phyloP scores from a whole-genome alignment of 75 land plant species.

The Ceratopteris richardii region DNA sequence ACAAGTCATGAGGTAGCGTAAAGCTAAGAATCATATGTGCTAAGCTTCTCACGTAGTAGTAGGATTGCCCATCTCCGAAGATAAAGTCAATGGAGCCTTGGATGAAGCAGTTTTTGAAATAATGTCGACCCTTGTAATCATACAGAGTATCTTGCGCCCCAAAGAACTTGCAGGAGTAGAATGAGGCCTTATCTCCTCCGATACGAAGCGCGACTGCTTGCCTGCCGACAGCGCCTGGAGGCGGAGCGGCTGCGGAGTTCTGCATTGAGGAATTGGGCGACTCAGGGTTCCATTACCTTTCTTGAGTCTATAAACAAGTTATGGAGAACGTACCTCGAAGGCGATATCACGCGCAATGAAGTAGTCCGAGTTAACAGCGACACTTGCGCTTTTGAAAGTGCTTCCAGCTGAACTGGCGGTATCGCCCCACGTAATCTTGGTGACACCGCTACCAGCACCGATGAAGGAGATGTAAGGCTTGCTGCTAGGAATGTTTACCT shows the following conservation, averaged over 20 bases:
- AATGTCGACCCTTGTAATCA: constrained; percentile 71
- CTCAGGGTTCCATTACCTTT: neutral
- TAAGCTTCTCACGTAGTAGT: constrained; percentile 56
- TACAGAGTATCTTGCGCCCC: constrained; percentile 80
- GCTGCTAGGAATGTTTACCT: constrained; percentile 32
- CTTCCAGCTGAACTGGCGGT: constrained; percentile 39
- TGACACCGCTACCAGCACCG: constrained; percentile 26
- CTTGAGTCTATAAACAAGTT: neutral
- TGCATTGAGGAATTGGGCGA: constrained; percentile 19
- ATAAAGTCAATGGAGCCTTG: constrained; percentile 87
- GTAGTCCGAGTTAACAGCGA: constrained; percentile 45
- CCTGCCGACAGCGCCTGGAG: constrained; percentile 27
- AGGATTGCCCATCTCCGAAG: constrained; percentile 68
- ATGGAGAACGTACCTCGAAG: constrained; percentile 40
- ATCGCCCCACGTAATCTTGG: constrained; percentile 44
- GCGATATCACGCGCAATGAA: constrained; percentile 58
- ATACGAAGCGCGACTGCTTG: constrained; percentile 76
- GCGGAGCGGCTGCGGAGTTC: constrained; percentile 59
- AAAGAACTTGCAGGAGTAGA: constrained; percentile 73
- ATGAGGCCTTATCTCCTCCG: constrained; percentile 64
- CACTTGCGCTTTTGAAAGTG: constrained; percentile 53
- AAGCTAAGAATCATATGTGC: no score
- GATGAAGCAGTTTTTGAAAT: constrained; percentile 72
- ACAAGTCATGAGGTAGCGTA: no score
- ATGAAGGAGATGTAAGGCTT: constrained; percentile 44